Base-by-base conservation (phyloP, 2,329 filamentous ascomycete genomes). In the Fusarium incarnatum region DNA sequence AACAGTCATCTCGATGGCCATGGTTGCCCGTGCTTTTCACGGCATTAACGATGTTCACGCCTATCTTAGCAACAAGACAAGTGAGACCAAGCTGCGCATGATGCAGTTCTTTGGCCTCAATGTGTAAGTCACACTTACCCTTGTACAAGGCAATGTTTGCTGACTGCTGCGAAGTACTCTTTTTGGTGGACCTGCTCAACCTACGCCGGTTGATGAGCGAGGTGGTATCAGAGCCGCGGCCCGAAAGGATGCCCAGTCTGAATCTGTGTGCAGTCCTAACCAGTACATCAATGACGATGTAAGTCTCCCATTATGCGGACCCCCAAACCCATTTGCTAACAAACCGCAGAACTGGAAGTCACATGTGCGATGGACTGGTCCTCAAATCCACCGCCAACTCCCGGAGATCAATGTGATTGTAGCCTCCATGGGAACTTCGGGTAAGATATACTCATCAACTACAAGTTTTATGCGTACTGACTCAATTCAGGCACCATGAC, bases 321-420 rank as follows among this genome's bases (percentile, higher is more conserved):
- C 12, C 12, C 28, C 28, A 30, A 2, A 30, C 28, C 4, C 6
- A 20, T 11, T 34, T 45, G 11, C 56, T 74, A 13, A 74, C n/a
- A 4, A 4, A 0, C 3, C 15, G 32, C 12, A 84, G 83, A 86
- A 87, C 67, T 86, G 84, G 83, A 81, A 82, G 71, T 78, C 87
- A 5, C 87, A 89, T 71, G 78, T 85, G 3, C 83, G 83, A 52
- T 89, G 87, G 87, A 89, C 87, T 1, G 87, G 86, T 0, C 85
- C 87, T 1, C 87, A 89, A 65, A 87, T 89, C 23, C 80, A 84
- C 45, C 82, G 80, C 48, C 87, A 89, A 54, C 75, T 89, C 6
- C 87, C 87, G 1, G 80, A 87, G 48, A 86, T 88, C 63, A 85
- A 84, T 25, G 79, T 89, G 8, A 79, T 89, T 23, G 87, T 83